Conservation (phyloP, 108 stramenopile species). For the Nitzschia sp. region DNA sequence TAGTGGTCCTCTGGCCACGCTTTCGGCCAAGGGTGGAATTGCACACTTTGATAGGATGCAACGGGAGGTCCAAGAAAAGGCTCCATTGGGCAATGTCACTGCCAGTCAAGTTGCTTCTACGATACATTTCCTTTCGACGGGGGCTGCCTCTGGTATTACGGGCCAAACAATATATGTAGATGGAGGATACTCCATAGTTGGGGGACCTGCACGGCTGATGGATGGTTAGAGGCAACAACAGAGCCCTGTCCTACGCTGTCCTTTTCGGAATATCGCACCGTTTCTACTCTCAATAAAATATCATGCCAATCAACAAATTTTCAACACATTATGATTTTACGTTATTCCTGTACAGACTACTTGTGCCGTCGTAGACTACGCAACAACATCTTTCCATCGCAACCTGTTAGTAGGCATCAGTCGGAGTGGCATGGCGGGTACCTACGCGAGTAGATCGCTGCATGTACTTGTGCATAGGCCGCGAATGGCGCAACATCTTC, state of each 20-base stretch:
- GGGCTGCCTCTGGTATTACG: constrained; percentile 40
- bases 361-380: too few relatives aligned
- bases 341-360: too few relatives aligned
- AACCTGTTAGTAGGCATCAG: constrained; percentile 12
- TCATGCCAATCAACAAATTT: too few relatives aligned
- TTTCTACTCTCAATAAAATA: too few relatives aligned
- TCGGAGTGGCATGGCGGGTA: neutral
- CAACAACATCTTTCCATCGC: too few relatives aligned
- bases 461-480: constrained; percentile 20
- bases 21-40: constrained; percentile 59
- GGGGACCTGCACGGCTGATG: constrained; percentile 6
- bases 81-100: constrained; percentile 49
- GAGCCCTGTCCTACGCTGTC: too few relatives aligned
- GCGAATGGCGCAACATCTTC: constrained; percentile 11
- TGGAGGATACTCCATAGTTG: constrained; percentile 57
- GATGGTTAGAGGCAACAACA: neutral
- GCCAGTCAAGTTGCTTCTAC: constrained; percentile 52
- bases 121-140: constrained; percentile 39
- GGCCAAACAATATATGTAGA: constrained; percentile 67
- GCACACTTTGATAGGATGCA: constrained; percentile 44
- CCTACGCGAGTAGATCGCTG: constrained; percentile 7
- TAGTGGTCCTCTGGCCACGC: constrained; percentile 60
- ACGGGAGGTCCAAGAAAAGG: constrained; percentile 24
- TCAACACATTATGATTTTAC: too few relatives aligned
- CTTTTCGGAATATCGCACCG: too few relatives aligned